Percentiles rank a stretch among this genome's conserved stretches.
Evolutionary conservation across 176 grass and related monocot genomes (phyloP).

Genomic region (Paspalum vaginatum): DNA sequence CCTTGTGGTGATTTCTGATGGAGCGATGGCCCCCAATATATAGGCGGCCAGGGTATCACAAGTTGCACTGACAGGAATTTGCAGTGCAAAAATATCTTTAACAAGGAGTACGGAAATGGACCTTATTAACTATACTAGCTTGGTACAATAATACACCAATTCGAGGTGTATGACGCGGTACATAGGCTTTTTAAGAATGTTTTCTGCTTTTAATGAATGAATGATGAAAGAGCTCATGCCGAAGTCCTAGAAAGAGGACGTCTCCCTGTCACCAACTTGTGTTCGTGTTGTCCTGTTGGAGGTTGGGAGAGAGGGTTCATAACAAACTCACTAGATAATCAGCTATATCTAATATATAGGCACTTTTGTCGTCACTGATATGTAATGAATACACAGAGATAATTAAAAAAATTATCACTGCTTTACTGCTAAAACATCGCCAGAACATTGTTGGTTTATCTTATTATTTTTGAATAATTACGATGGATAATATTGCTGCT

Average conservation of each 20-base stretch:
- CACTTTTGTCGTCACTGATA: too few species aligned
- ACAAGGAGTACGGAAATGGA: neutral
- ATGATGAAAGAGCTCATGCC: neutral
- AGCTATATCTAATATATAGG: too few species aligned
- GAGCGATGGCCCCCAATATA: slow-evolving; percentile 36
- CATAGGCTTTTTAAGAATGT: neutral
- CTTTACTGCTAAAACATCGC: too few species aligned
- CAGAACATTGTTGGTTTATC: too few species aligned
- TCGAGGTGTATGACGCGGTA: neutral
- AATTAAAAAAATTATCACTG: too few species aligned
- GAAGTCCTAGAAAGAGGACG: neutral
- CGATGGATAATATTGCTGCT: too few species aligned
- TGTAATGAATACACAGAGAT: too few species aligned
- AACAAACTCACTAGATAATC: too few species aligned
- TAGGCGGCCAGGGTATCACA: slow-evolving; percentile 23
- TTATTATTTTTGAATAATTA: too few species aligned
- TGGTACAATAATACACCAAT: neutral
- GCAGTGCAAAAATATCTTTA: neutral
- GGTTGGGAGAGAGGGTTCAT: too few species aligned
- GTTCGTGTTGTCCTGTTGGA: too few species aligned
- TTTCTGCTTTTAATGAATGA: neutral
- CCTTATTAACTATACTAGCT: neutral
- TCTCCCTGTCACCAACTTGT: neutral
- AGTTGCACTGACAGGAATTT: neutral
- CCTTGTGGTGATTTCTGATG: neutral